phyloP scores from a whole-genome alignment of 306 rosid species.

The Betula pendula region DNA sequence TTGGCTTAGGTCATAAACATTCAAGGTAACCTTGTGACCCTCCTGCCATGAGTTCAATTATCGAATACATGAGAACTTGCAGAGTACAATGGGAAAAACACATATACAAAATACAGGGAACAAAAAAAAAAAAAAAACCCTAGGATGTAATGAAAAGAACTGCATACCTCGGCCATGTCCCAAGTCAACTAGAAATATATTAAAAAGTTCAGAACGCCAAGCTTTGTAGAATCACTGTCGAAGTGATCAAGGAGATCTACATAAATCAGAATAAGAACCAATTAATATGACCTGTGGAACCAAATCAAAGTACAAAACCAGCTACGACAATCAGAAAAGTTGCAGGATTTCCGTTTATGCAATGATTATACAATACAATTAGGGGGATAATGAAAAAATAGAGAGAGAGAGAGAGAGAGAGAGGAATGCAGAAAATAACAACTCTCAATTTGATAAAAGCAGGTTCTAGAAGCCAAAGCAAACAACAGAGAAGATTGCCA shows the following conservation, averaged over 20 bases:
- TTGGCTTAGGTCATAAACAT: slow-evolving; percentile 90
- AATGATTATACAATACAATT: not conserved
- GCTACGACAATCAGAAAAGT: not conserved
- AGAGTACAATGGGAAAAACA: not conserved
- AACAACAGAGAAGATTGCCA: not conserved
- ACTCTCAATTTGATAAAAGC: not conserved
- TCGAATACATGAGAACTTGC: not conserved
- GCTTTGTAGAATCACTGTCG: not conserved
- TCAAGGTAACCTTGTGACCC: slow-evolving; percentile 68
- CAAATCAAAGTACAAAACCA: not conserved
- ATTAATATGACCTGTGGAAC: not conserved
- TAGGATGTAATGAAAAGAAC: not conserved
- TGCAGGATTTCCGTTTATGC: not conserved
- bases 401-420: not conserved
- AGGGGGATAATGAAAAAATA: not conserved
- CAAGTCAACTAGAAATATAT: not conserved
- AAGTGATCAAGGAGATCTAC: not conserved
- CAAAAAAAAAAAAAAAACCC: not conserved
- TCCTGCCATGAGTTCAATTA: slow-evolving; percentile 54
- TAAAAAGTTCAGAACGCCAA: slow-evolving; percentile 1
- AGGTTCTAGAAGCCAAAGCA: not conserved
- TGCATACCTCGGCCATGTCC: slow-evolving; percentile 75
- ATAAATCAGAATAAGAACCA: slow-evolving; percentile 6
- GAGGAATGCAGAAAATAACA: not conserved
- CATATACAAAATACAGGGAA: not conserved